Evolutionary conservation across 768 basidiomycete species (phyloP), one percentile per base, ranked within the genome.

Genomic region (Zangia roseola): DNA sequence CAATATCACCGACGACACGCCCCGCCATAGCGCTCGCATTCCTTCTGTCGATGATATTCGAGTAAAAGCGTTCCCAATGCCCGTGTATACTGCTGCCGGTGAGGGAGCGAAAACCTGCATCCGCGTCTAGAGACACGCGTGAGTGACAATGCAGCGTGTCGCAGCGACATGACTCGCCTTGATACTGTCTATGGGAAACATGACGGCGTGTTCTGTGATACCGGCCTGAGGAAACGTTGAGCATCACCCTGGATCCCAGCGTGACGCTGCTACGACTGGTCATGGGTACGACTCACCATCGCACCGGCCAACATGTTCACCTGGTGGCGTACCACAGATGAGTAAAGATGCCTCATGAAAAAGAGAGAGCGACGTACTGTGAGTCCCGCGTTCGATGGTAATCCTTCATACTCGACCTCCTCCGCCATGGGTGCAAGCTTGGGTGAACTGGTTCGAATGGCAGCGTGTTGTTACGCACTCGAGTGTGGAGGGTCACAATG

Each of bases 251-350:
- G 37, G 20, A 12, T 21, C 39, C 25, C 12, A 19, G 43, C 49
- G 30, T 21, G 43, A 39, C 47, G 45, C 24, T 10, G 12, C 23
- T 28, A 31, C 20, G 12, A 47, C 20, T 37, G 44, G 38, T 14
- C 38, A 17, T 39, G 41, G 56, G 47, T 34, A 50, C 39, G 35
- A 79, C 90, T 74, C 66, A 94, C 94, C 68, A 98, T 74, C 43
- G 94, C 94, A 53, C 97, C 97, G 20, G 97, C 97, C 61, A 93
- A 71, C 97, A 98, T 98, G 71, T 94, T 94, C 52, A 97, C 91
- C 89, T 91, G 48, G 52, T 43, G 24, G 38, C 14, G 47, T 14
- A 26, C 3, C 46, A 51, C 40, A 46, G 40, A 49, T 64, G 49
- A 41, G 45, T 36, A 49, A 28, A 58, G 47, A 40, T 43, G 49